These are phyloP conservation scores for Monosporozyma siamensis DNA, from an alignment of 805 yeast species.

Conservation along the genomic window DNA sequence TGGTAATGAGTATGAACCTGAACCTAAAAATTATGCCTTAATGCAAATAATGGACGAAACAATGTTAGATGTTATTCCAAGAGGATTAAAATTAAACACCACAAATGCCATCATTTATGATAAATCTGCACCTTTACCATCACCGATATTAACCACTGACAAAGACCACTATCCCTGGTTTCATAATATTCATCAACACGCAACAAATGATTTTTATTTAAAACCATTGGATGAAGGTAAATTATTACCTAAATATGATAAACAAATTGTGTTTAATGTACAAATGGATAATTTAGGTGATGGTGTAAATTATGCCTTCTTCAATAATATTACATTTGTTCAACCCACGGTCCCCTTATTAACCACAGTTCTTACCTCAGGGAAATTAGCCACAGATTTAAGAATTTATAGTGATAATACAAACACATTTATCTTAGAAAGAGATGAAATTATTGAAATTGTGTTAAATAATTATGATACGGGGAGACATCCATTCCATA, in stretches of 20 bases:
- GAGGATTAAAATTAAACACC: constrained; percentile 43
- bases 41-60: constrained; percentile 52
- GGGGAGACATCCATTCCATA: constrained; percentile 71
- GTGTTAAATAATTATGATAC: constrained; percentile 73
- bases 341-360: constrained; percentile 67
- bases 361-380: constrained; percentile 52
- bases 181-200: constrained; percentile 10
- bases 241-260: constrained; percentile 51
- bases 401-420: constrained; percentile 68
- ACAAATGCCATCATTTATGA: constrained; percentile 51
- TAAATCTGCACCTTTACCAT: constrained; percentile 25
- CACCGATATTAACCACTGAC: neutral
- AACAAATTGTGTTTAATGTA: constrained; percentile 48
- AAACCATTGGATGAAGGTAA: constrained; percentile 34
- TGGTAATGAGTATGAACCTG: constrained; percentile 29
- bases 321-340: constrained; percentile 56
- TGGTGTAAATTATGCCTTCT: constrained; percentile 70
- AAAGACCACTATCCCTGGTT: constrained; percentile 1
- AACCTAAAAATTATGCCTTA: constrained; percentile 45
- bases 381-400: constrained; percentile 44
- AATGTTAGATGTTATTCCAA: constrained; percentile 65
- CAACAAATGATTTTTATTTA: constrained; percentile 33
- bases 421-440: constrained; percentile 49
- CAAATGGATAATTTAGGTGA: constrained; percentile 62
- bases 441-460: constrained; percentile 60